Evolutionary conservation across 2,329 filamentous ascomycete genomes (phyloP).

Genomic region (Clathrospora elynae): DNA sequence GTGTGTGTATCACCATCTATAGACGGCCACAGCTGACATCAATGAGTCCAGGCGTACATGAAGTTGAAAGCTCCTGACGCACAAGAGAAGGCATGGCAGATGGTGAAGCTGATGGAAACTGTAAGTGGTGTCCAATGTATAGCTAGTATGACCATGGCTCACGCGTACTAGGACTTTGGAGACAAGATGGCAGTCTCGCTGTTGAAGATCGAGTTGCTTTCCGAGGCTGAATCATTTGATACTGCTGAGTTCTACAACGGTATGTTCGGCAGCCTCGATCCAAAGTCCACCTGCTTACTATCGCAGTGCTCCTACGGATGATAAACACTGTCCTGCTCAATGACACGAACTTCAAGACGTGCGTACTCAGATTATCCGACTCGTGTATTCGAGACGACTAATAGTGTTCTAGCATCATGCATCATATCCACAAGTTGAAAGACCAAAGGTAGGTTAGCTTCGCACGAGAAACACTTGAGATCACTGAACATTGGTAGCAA

Average conservation of each 20-base stretch:
- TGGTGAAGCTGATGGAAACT: constrained; percentile 67
- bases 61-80: constrained; percentile 53
- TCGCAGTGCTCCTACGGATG: constrained; percentile 64
- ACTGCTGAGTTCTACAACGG: constrained; percentile 50
- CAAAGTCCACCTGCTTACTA: constrained; percentile 14
- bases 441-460: constrained; percentile 34
- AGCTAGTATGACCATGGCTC: not conserved
- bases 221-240: constrained; percentile 48
- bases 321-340: constrained; percentile 64
- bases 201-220: constrained; percentile 70
- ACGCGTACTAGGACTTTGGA: constrained; percentile 56
- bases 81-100: constrained; percentile 58
- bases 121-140: constrained; percentile 16
- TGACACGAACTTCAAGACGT: constrained; percentile 66
- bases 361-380: constrained; percentile 16
- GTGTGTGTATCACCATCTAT: constrained; percentile 27
- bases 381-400: not conserved
- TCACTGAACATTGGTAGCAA: constrained; percentile 33
- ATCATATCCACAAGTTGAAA: constrained; percentile 70
- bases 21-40: constrained; percentile 11
- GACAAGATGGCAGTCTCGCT: constrained; percentile 69
- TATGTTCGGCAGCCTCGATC: constrained; percentile 18
- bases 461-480: not conserved
- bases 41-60: constrained; percentile 60
- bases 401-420: constrained; percentile 56